Conservation (phyloP, 2,329 filamentous ascomycete genomes). For the Aspergillus bombycis region DNA sequence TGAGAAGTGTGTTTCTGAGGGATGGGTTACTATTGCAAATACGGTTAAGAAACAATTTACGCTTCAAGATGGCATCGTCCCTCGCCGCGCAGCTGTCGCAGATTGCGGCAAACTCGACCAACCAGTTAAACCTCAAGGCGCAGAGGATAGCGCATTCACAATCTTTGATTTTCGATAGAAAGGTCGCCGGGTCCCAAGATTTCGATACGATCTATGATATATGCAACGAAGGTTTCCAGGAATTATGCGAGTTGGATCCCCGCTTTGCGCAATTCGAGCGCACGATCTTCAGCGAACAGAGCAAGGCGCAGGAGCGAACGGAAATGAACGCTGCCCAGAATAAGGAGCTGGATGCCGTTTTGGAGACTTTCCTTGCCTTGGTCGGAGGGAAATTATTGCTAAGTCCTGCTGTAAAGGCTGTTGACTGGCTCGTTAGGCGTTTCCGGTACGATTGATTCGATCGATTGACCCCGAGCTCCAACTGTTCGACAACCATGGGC, state of each 20-base stretch:
- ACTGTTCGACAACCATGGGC: conserved; percentile 6
- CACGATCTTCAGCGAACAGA: conserved; percentile 91
- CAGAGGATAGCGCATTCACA: conserved; percentile 91
- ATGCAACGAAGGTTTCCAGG: conserved; percentile 86
- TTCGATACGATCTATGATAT: conserved; percentile 87
- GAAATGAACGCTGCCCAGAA: conserved; percentile 84
- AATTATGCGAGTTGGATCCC: conserved; percentile 83
- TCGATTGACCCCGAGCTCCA: neutral
- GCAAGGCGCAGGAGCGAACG: conserved; percentile 82
- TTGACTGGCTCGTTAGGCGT: conserved; percentile 92
- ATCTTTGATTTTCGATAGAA: conserved; percentile 89
- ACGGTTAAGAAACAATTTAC: conserved; percentile 18
- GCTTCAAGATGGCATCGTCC: conserved; percentile 71
- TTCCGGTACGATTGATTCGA: conserved; percentile 67
- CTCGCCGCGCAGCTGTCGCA: conserved; percentile 92
- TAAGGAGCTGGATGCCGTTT: conserved; percentile 72
- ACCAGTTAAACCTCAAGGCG: conserved; percentile 88
- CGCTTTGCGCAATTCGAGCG: conserved; percentile 75
- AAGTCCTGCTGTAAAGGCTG: conserved; percentile 83
- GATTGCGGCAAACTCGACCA: conserved; percentile 86
- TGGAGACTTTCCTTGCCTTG: conserved; percentile 82
- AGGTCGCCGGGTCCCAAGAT: conserved; percentile 81
- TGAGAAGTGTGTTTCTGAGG: conserved; percentile 17
- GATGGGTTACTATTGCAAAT: conserved; percentile 22
- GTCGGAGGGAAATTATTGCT: conserved; percentile 76